Percentiles rank a stretch among this genome's conserved stretches.
phyloP scores from a whole-genome alignment of 2,329 filamentous ascomycete species.

The Fusarium redolens region DNA sequence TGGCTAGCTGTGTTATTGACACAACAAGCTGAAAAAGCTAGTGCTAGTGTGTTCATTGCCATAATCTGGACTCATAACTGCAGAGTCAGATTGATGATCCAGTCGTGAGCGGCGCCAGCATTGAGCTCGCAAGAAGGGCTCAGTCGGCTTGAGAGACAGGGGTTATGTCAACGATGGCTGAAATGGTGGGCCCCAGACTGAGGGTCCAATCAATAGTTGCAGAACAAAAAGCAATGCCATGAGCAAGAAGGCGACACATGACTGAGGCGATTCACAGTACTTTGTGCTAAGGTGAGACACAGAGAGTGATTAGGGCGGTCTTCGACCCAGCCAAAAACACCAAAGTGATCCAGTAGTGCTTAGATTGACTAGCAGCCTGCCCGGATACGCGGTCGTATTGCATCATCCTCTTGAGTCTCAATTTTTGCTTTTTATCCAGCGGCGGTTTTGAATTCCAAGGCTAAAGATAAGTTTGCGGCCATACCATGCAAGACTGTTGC shows the following conservation, averaged over 20 bases:
- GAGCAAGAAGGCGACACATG: slow-evolving; percentile 25
- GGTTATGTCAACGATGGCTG: slow-evolving; percentile 38
- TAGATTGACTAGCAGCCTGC: slow-evolving; percentile 30
- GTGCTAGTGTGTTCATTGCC: neutral
- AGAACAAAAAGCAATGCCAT: slow-evolving; percentile 29
- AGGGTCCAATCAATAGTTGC: slow-evolving; percentile 39
- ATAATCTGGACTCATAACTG: neutral
- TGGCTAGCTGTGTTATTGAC: slow-evolving; percentile 7
- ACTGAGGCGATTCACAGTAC: slow-evolving; percentile 33
- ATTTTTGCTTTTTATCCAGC: slow-evolving; percentile 33
- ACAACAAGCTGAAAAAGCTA: slow-evolving; percentile 3
- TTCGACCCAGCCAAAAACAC: slow-evolving; percentile 32
- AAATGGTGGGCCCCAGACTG: slow-evolving; percentile 39
- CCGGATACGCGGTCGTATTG: slow-evolving; percentile 35
- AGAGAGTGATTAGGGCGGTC: slow-evolving; percentile 32
- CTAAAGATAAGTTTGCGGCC: slow-evolving; percentile 7
- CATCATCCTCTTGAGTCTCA: slow-evolving; percentile 36
- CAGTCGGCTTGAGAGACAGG: slow-evolving; percentile 24
- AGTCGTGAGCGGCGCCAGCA: slow-evolving; percentile 1
- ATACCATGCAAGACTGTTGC: slow-evolving; percentile 11
- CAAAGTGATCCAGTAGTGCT: slow-evolving; percentile 36
- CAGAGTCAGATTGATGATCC: slow-evolving; percentile 4
- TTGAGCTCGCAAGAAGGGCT: slow-evolving; percentile 20
- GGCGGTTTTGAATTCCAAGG: slow-evolving; percentile 26
- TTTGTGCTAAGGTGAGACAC: slow-evolving; percentile 42